Evolutionary conservation across 768 basidiomycete species (phyloP).

Genomic region (Tephrocybe sp.): DNA sequence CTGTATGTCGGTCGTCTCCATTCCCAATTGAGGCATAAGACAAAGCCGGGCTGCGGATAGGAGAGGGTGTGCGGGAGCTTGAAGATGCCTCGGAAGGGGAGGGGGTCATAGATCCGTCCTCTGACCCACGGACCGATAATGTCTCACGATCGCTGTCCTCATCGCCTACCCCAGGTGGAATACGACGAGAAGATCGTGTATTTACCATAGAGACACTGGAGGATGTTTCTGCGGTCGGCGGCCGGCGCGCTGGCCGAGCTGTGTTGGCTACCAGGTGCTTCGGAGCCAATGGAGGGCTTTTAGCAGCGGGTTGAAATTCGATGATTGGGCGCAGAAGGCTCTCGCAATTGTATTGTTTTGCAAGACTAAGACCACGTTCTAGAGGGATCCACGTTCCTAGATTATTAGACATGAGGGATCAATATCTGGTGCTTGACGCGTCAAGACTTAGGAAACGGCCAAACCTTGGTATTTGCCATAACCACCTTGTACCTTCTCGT

Average conservation of each 20-base stretch:
- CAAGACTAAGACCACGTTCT: constrained; percentile 80
- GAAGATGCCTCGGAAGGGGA: constrained; percentile 83
- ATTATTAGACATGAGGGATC: constrained; percentile 3
- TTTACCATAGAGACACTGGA: constrained; percentile 36
- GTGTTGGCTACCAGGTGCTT: constrained; percentile 88
- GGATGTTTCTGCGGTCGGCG: constrained; percentile 34
- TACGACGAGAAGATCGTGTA: constrained; percentile 63
- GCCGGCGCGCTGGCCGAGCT: constrained; percentile 47
- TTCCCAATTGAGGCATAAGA: constrained; percentile 41
- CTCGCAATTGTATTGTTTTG: constrained; percentile 93
- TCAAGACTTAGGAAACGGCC: constrained; percentile 21
- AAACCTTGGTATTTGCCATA: constrained; percentile 99
- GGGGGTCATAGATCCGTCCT: constrained; percentile 88
- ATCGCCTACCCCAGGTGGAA: constrained; percentile 42
- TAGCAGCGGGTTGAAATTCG: constrained; percentile 86
- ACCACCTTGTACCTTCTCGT: constrained; percentile 99
- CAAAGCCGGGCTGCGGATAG: constrained; percentile 60
- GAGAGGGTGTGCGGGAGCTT: constrained; percentile 92
- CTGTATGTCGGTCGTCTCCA: constrained; percentile 36
- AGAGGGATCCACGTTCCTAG: constrained; percentile 98
- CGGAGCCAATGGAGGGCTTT: constrained; percentile 92
- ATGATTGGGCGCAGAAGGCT: constrained; percentile 85
- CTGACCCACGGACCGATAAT: constrained; percentile 70
- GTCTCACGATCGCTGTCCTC: constrained; percentile 64
- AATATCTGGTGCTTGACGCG: constrained; percentile 12